These are phyloP conservation scores for Pyrus hybrid DNA, from an alignment of 331 rosid species.

Conservation along the genomic window DNA sequence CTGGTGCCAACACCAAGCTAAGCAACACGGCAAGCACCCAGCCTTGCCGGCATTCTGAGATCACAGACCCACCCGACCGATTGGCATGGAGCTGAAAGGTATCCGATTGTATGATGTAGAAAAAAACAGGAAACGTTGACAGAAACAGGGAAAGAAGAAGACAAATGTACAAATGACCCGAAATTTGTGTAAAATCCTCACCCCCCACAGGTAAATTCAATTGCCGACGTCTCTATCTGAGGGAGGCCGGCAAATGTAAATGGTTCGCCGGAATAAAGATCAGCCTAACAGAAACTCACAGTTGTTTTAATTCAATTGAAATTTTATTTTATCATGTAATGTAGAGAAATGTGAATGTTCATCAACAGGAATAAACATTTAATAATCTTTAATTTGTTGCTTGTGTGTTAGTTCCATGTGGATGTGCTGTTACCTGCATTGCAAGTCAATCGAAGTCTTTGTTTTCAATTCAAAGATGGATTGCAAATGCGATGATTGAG, in stretches of 20 bases:
- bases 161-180: too few relatives aligned
- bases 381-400: not conserved
- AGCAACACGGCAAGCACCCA: conserved; percentile 57
- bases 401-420: not conserved
- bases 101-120: too few relatives aligned
- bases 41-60: too few relatives aligned
- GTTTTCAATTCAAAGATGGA: conserved; percentile 1
- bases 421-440: not conserved
- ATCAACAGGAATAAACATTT: conserved; percentile 1
- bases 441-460: conserved; percentile 3
- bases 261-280: conserved; percentile 48
- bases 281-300: conserved; percentile 22
- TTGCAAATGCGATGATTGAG: not conserved
- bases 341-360: conserved; percentile 27
- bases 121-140: too few relatives aligned
- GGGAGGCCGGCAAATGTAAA: too few relatives aligned
- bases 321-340: conserved; percentile 21
- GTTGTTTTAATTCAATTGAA: conserved; percentile 23
- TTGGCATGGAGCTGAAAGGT: too few relatives aligned
- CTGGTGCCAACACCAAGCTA: conserved; percentile 77
- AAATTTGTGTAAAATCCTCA: too few relatives aligned
- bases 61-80: too few relatives aligned
- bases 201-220: too few relatives aligned
- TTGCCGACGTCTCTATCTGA: too few relatives aligned
- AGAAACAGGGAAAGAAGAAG: too few relatives aligned